Base-by-base conservation (phyloP, 2,329 filamentous ascomycete genomes). In the Camptophora hylomeconis region DNA sequence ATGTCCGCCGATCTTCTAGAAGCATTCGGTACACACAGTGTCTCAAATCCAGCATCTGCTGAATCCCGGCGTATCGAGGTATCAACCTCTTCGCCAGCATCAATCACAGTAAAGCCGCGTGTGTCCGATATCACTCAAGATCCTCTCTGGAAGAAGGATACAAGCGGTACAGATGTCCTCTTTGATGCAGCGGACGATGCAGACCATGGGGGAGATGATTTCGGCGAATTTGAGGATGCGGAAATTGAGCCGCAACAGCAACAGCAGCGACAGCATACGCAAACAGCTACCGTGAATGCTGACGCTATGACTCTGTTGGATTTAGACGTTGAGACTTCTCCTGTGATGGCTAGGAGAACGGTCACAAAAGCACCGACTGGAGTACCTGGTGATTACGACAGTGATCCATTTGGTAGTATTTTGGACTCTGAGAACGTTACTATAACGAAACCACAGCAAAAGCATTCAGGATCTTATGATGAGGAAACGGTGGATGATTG, bases 211-310 rank as follows among this genome's bases (percentile, higher is more conserved):
- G 43, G 42, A 9, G 41, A 47, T 17, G 69, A 63, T 16, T 79
- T 75, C 53, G 72, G 75, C 1, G 74, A 78, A 31, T 80, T 80
- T 44, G 73, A 78, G 49, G 61, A 65, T 24, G 70, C 18, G 7
- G 18, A 26, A n/a, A 6, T 5, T 7, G n/a, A 32, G 7, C 12
- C 12, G 7, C 5, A 17, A 11, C 14, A 11, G 3, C 10, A 15
- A n/a, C 13, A 17, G 10, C 16, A 15, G n/a, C n/a, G n/a, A n/a
- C 13, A 19, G 13, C 4, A 19, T 5, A 19, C 7, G n/a, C 9
- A 4, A 13, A 3, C 21, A 31, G 9, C 13, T 19, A 11, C 19
- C 10, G 17, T 16, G 13, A 15, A 9, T 17, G 28, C 14, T n/a
- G n/a, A 13, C 16, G 14, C 17, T n/a, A 16, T 10, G 7, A 20